Evolutionary conservation across 148 eudicot species (phyloP).

Genomic region (Rhododendron mucronatum): DNA sequence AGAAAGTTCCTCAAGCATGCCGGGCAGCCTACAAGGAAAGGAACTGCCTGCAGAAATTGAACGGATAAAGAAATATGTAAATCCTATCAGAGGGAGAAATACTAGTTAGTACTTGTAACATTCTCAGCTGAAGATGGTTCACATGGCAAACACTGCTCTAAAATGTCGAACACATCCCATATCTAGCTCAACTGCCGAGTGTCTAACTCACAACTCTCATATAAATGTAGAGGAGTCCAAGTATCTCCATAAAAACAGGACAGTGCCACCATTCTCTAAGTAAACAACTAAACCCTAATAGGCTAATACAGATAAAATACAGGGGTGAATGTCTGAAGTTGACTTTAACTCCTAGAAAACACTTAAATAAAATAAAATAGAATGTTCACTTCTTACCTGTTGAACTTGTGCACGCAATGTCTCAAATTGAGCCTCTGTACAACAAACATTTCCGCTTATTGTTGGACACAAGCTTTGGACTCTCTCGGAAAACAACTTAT

Average conservation of each 20-base stretch:
- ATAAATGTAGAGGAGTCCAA: not conserved
- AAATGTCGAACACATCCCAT: not conserved
- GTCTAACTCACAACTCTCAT: not conserved
- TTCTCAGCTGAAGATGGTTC: not conserved
- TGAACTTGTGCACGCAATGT: slow-evolving; percentile 64
- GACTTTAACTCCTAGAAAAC: not conserved
- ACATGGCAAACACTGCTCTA: not conserved
- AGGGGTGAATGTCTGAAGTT: not conserved
- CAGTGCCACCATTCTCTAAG: not conserved
- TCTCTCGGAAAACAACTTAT: slow-evolving; percentile 57
- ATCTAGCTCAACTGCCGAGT: not conserved
- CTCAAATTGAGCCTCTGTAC: slow-evolving; percentile 62
- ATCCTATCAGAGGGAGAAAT: not conserved
- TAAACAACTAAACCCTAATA: not conserved
- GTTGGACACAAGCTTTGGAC: slow-evolving; percentile 67
- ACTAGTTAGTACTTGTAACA: not conserved
- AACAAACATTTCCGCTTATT: slow-evolving; percentile 58
- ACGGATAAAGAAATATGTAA: not conserved
- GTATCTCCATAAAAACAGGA: not conserved
- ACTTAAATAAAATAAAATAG: not conserved
- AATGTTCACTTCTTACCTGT: slow-evolving; percentile 36
- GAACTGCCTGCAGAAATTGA: slow-evolving; percentile 48
- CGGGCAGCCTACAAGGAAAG: slow-evolving; percentile 65
- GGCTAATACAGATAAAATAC: not conserved
- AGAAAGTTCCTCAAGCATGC: slow-evolving; percentile 75